These are phyloP conservation scores for Tulasnella sp. DNA, from an alignment of 768 basidiomycete species.

Conservation along the genomic window DNA sequence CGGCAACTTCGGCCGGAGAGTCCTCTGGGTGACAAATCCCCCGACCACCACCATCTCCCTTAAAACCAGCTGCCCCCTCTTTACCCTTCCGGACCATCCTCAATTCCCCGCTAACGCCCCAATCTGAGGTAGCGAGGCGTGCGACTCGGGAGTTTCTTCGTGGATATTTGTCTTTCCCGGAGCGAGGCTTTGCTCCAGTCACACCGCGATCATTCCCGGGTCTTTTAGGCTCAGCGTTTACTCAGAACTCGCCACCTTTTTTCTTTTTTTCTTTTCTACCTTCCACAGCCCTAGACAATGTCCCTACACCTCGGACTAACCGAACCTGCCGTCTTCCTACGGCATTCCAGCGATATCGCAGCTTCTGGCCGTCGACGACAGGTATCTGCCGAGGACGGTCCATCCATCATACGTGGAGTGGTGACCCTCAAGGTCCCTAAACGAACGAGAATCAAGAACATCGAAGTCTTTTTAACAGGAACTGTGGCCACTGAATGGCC, in stretches of 20 bases:
- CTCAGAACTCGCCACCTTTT: neutral
- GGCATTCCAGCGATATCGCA: slow-evolving; percentile 33
- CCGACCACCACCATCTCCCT: neutral
- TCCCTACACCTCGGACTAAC: slow-evolving; percentile 46
- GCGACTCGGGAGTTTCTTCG: neutral
- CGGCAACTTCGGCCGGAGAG: neutral
- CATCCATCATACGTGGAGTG: slow-evolving; percentile 57
- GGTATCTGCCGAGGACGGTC: slow-evolving; percentile 39
- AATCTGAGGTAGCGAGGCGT: neutral
- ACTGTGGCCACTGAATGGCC: slow-evolving; percentile 61
- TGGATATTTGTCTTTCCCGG: neutral
- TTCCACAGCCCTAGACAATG: neutral
- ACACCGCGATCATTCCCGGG: neutral
- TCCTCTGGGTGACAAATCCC: neutral
- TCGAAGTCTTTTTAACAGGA: slow-evolving; percentile 72
- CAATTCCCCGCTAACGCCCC: neutral
- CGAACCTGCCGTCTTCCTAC: slow-evolving; percentile 67
- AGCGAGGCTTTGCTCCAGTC: neutral
- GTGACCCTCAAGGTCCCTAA: slow-evolving; percentile 59
- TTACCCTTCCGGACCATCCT: neutral
- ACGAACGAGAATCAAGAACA: slow-evolving; percentile 76
- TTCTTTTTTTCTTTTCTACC: neutral
- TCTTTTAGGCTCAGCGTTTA: neutral
- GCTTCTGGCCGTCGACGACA: slow-evolving; percentile 31
- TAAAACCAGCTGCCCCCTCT: neutral